Conservation (phyloP, 495 filamentous ascomycete species). For the Rusavskia elegans region DNA sequence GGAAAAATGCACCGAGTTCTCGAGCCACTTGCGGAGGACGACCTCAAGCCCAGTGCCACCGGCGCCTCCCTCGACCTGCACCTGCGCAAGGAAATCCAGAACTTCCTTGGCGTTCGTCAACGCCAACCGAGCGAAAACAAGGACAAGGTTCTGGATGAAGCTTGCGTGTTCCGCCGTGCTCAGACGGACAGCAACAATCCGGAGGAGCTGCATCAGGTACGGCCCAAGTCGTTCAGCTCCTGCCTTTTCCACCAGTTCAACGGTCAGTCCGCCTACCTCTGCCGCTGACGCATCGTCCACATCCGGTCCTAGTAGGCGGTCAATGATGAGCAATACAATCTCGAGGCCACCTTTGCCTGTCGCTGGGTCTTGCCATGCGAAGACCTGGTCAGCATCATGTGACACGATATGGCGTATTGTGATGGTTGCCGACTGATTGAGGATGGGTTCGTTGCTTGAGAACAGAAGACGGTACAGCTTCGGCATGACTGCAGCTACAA, state of each 20-base stretch:
- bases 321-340: conserved; percentile 78
- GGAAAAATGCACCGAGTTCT: conserved; percentile 88
- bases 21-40: conserved; percentile 87
- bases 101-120: conserved; percentile 76
- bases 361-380: conserved; percentile 58
- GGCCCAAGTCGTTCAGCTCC: conserved; percentile 79
- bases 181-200: conserved; percentile 75
- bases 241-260: conserved; percentile 87
- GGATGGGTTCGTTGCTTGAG: conserved; percentile 50
- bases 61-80: conserved; percentile 45
- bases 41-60: conserved; percentile 65
- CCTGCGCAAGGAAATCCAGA: conserved; percentile 73
- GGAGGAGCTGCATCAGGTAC: conserved; percentile 75
- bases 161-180: conserved; percentile 62
- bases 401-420: conserved; percentile 73
- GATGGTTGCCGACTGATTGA: conserved; percentile 74
- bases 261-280: conserved; percentile 87
- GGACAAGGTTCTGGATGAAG: conserved; percentile 83
- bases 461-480: conserved; percentile 74
- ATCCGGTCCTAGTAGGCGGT: conserved; percentile 67
- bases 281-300: conserved; percentile 86
- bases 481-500: conserved; percentile 70
- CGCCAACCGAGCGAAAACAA: conserved; percentile 86
- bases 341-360: conserved; percentile 71
- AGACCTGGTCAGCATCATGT: conserved; percentile 76